Evolutionary conservation across 2,329 filamentous ascomycete species (phyloP), one percentile per base, ranked within the genome.

Genomic region (Fonsecaea erecta): DNA sequence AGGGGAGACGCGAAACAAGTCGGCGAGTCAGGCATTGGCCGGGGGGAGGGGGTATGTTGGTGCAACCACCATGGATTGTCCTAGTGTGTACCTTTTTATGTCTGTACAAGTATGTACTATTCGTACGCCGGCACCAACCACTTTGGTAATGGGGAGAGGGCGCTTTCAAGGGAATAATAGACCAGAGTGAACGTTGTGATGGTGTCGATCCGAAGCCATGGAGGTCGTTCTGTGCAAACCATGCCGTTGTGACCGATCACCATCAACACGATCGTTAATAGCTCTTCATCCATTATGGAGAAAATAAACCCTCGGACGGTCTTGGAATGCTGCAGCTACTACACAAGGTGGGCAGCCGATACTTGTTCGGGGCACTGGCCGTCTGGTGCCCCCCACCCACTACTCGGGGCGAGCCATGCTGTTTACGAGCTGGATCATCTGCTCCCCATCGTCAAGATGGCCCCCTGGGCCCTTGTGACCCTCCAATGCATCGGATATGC

Each of bases 21-120:
- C 43, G 11, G 43, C 21, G 18, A 24, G 9, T 24, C 21, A 24
- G 43, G 43, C 16, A 26, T 48, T 16, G 43, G 14, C 7, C 11
- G 21, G 43, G 43, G 21, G n/a, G 3, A 3, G 21, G 43, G 43
- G 21, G n/a, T 3, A 3, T 24, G 5, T 48, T 26, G 43, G 21
- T 48, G 43, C 43, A 48, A 48, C 43, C 43, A 48, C 43, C 43
- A 48, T 48, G 43, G 24, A 48, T 48, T 26, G 43, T 48, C 14
- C 43, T 48, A 48, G 21, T 48, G 43, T 24, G n/a, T n/a, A n/a
- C 3, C 37, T n/a, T 43, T 43, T 43, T 43, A 2, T 48, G 43
- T 48, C 3, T 48, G 43, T 12, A n/a, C n/a, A n/a, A n/a, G n/a
- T n/a, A 14, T 12, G 43, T 48, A 48, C 43, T 26, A 48, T 16